Conservation (phyloP, 805 yeast species). For the Pichia eremophila region DNA sequence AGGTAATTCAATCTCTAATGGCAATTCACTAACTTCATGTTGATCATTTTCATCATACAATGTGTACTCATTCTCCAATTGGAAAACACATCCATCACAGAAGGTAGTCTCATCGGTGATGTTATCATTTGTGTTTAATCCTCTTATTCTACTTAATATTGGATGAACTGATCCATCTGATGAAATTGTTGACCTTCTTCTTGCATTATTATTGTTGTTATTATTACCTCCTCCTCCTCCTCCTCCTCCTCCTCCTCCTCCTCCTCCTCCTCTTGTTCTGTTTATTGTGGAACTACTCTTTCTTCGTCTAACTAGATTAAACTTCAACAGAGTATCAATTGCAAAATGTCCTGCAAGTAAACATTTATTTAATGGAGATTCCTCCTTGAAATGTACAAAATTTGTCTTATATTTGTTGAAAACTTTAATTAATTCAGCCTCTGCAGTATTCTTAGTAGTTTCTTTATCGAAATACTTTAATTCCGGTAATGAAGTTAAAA, state of each 20-base stretch:
- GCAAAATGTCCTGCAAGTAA: slow-evolving; percentile 43
- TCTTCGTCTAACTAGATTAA: slow-evolving; percentile 24
- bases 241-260: no score
- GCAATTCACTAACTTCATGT: slow-evolving; percentile 30
- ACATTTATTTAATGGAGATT: slow-evolving; percentile 42
- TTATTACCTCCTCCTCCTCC: no score
- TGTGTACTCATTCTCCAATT: background rate
- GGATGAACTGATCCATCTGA: background rate
- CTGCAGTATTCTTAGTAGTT: background rate
- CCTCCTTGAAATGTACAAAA: slow-evolving; percentile 8
- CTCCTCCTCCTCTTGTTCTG: no score
- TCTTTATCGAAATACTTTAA: slow-evolving; percentile 1
- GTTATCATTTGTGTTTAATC: no score
- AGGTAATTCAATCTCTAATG: slow-evolving; percentile 12
- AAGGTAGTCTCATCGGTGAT: no score
- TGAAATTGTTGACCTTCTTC: slow-evolving; percentile 17
- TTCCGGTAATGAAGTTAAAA: background rate
- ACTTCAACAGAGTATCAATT: slow-evolving; percentile 40
- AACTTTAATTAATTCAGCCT: background rate
- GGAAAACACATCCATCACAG: background rate
- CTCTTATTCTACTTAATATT: no score
- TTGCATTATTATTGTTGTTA: slow-evolving; percentile 3
- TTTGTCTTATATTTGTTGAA: background rate
- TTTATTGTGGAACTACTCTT: slow-evolving; percentile 20
- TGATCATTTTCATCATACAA: no score